Percentiles rank a stretch among this genome's conserved stretches.
These are phyloP conservation scores for Capsicum pubescens DNA, from an alignment of 257 asterid genomes.

Conservation along the genomic window DNA sequence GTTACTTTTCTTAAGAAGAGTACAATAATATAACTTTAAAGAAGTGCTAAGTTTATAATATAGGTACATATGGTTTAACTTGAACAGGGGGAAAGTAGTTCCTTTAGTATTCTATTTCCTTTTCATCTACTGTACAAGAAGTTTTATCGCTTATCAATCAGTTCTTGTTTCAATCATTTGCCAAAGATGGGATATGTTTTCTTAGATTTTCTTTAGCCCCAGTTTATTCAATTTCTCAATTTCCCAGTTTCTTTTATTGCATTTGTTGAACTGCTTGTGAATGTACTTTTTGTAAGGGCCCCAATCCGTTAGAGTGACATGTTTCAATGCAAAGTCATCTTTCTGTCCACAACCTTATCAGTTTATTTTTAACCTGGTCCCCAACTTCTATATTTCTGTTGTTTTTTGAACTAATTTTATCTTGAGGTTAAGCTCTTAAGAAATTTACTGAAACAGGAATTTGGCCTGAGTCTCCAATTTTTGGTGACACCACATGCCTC, in stretches of 20 bases:
- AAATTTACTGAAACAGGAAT: conserved; percentile 56
- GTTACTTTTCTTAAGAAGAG: not conserved
- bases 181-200: not conserved
- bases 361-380: conserved; percentile 11
- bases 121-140: not conserved
- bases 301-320: no score
- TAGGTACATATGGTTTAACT: not conserved
- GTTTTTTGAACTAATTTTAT: not conserved
- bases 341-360: not conserved
- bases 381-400: not conserved
- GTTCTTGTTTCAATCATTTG: conserved; percentile 21
- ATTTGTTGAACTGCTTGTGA: not conserved
- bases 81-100: not conserved
- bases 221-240: not conserved
- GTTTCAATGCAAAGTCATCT: not conserved
- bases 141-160: not conserved
- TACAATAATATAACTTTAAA: not conserved
- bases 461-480: conserved; percentile 97
- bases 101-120: conserved; percentile 6
- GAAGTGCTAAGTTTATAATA: not conserved
- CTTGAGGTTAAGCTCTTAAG: not conserved
- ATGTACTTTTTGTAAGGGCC: not conserved
- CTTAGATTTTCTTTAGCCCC: conserved; percentile 4
- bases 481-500: conserved; percentile 82
- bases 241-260: not conserved